phyloP scores from a whole-genome alignment of 345 rosid genomes.

The Eucalyptus tenuipes region DNA sequence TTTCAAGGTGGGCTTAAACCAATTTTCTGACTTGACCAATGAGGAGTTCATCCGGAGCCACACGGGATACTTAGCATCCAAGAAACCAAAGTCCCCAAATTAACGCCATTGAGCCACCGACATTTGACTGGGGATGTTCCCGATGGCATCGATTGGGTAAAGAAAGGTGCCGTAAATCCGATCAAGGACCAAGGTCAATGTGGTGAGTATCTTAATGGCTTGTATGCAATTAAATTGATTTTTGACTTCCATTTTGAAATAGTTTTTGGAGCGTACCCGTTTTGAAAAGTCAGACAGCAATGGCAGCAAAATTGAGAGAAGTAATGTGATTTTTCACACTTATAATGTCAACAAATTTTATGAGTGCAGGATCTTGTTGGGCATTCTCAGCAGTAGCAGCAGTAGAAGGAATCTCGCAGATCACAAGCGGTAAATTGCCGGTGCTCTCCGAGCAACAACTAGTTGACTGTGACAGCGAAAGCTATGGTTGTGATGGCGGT shows the following conservation, averaged over 20 bases:
- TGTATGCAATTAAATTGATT: too few relatives aligned
- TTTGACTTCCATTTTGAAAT: too few relatives aligned
- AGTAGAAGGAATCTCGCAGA: background rate
- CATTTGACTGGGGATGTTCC: background rate
- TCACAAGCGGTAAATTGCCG: background rate
- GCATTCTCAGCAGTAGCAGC: background rate
- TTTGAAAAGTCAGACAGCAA: too few relatives aligned
- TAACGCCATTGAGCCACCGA: background rate
- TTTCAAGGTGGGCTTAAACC: slow-evolving; percentile 15
- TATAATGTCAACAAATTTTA: background rate
- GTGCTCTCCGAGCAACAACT: background rate
- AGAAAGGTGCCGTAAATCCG: background rate
- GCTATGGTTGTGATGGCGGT: background rate
- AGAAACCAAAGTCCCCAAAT: background rate
- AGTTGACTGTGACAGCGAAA: background rate
- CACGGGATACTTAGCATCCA: background rate
- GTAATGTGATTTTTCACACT: too few relatives aligned
- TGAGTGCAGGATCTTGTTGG: background rate
- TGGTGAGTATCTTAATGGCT: background rate
- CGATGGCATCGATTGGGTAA: background rate
- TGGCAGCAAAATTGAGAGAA: too few relatives aligned
- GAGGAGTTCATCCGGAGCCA: slow-evolving; percentile 4
- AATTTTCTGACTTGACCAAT: slow-evolving; percentile 16
- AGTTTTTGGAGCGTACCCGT: too few relatives aligned
- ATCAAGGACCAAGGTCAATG: background rate